Conservation (phyloP, 805 yeast species). For the Cyberlindnera bimundalis region DNA sequence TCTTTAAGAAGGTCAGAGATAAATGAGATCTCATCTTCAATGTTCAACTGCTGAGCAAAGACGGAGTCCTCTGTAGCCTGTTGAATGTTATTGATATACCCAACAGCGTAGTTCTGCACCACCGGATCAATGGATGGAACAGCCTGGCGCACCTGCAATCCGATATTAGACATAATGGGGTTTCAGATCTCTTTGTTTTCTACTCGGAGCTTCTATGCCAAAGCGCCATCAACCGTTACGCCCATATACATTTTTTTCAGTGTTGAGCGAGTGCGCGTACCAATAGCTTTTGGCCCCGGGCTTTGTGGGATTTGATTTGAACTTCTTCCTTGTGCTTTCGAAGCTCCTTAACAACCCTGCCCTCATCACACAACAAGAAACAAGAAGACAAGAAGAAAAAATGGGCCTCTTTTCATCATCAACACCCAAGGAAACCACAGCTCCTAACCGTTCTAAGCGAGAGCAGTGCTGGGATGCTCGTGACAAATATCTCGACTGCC, state of each 20-base stretch:
- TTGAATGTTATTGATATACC: slow-evolving; percentile 83
- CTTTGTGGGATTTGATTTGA: too few relatives aligned
- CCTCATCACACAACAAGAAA: too few relatives aligned
- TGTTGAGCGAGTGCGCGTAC: background rate
- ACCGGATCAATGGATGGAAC: slow-evolving; percentile 83
- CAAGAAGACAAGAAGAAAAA: too few relatives aligned
- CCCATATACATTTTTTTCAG: too few relatives aligned
- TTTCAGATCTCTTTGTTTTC: too few relatives aligned
- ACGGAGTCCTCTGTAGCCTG: slow-evolving; percentile 77
- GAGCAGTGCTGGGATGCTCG: slow-evolving; percentile 88
- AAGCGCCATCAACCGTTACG: too few relatives aligned
- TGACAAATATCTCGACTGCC: slow-evolving; percentile 72
- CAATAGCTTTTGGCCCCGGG: too few relatives aligned
- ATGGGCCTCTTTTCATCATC: slow-evolving; percentile 45
- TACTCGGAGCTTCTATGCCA: too few relatives aligned
- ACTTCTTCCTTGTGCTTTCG: too few relatives aligned
- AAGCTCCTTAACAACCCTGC: too few relatives aligned
- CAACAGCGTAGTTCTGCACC: slow-evolving; percentile 85
- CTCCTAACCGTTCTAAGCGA: slow-evolving; percentile 66
- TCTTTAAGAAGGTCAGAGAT: slow-evolving; percentile 60
- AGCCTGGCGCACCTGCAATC: slow-evolving; percentile 73
- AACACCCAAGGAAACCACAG: slow-evolving; percentile 29
- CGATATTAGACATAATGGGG: slow-evolving; percentile 34
- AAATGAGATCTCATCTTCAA: slow-evolving; percentile 65
- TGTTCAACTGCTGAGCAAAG: slow-evolving; percentile 66